Evolutionary conservation across 768 basidiomycete species (phyloP), one percentile per base, ranked within the genome.

Genomic region (Phlebiopsis flavidoalba): DNA sequence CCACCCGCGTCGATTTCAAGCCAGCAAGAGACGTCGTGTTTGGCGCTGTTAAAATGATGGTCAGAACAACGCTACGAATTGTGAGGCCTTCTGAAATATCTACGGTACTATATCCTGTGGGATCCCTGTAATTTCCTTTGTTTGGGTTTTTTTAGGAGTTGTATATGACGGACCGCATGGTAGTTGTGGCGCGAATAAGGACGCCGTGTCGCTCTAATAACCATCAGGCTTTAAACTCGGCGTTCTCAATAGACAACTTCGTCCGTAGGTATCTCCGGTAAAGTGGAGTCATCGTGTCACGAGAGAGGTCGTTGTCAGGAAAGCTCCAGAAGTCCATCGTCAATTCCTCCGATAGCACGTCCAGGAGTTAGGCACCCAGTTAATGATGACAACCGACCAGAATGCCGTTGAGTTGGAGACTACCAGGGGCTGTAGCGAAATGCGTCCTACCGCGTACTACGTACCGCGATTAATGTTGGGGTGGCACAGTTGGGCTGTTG

Each of bases 51-150:
- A 14, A 40, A 62, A 48, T n/a, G 31, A 53, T 17, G 15, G 17
- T 22, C 21, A 40, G n/a, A 17, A n/a, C 31, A 47, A 57, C 5
- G 35, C 14, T 14, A 3, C 19, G n/a, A n/a, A 37, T 15, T 40
- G n/a, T n/a, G n/a, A n/a, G n/a, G n/a, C n/a, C n/a, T n/a, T n/a
- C n/a, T n/a, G n/a, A n/a, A n/a, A n/a, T n/a, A 35, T 31, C 2
- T 6, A 71, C 77, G 58, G n/a, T 52, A 79, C 77, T 71, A 80
- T n/a, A 61, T 77, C 79, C 60, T 79, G n/a, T 79, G 17, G n/a
- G n/a, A n/a, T n/a, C n/a, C n/a, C 82, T 88, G 63, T 90, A 89
- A 67, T 89, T 89, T 45, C 88, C 88, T n/a, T n/a, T n/a, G n/a
- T n/a, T n/a, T n/a, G n/a, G n/a, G n/a, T n/a, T n/a, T n/a, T n/a